Conservation (phyloP, 352 stramenopile species). For the Pythium sukuiense region DNA sequence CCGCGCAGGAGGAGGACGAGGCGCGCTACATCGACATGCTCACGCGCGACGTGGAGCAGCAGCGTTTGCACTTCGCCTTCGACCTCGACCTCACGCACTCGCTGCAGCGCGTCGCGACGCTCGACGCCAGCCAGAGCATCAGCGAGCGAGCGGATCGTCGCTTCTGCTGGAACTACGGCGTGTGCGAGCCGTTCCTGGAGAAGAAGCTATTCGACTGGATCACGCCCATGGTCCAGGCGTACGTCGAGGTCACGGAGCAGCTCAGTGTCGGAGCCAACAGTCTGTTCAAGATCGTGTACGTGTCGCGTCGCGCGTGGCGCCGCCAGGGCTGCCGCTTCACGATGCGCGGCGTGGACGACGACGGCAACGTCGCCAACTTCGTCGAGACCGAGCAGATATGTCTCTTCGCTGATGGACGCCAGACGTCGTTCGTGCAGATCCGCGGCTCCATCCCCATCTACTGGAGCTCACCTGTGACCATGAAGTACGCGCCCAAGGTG, state of each 20-base stretch:
- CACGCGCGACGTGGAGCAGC: constrained; percentile 33
- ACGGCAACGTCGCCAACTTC: constrained; percentile 92
- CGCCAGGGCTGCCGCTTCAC: constrained; percentile 91
- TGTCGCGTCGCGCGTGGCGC: constrained; percentile 64
- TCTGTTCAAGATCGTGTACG: constrained; percentile 60
- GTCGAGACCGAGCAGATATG: constrained; percentile 94
- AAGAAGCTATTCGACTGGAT: constrained; percentile 54
- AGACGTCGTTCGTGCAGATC: constrained; percentile 92
- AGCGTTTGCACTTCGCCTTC: constrained; percentile 62
- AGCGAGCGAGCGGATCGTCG: constrained; percentile 62
- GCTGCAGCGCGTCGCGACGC: constrained; percentile 54
- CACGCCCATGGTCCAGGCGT: constrained; percentile 57
- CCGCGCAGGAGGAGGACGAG: constrained; percentile 57
- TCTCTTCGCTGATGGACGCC: constrained; percentile 44
- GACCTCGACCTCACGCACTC: constrained; percentile 62
- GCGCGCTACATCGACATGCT: constrained; percentile 55
- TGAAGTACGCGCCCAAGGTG: constrained; percentile 91
- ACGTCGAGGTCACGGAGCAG: constrained; percentile 59
- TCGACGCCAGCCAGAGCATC: constrained; percentile 43
- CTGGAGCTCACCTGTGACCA: constrained; percentile 86
- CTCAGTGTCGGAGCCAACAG: constrained; percentile 41
- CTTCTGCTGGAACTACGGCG: constrained; percentile 93
- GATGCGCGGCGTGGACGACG: constrained; percentile 86
- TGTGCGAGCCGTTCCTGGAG: constrained; percentile 54
- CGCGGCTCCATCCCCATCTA: constrained; percentile 95